Percentiles rank a stretch among this genome's conserved stretches.
These are phyloP conservation scores for Citrus reticulata DNA, from an alignment of 345 rosid genomes.

Conservation along the genomic window DNA sequence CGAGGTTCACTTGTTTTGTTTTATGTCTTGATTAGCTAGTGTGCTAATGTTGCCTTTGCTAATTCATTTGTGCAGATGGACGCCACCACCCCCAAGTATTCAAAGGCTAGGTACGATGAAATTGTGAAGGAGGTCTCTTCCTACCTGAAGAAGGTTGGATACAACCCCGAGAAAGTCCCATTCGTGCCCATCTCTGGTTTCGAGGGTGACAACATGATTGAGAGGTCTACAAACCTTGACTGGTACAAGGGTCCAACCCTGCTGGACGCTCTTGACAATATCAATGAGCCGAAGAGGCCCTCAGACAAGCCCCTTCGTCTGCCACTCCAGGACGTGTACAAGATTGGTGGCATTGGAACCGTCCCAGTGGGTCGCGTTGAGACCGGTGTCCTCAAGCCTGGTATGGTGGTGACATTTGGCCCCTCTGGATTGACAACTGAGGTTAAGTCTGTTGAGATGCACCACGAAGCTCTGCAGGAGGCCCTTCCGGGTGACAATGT, in stretches of 20 bases:
- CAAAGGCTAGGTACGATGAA: constrained; percentile 48
- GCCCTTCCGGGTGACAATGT: constrained; percentile 36
- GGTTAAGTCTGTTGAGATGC: constrained; percentile 34
- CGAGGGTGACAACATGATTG: constrained; percentile 58
- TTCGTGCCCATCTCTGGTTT: constrained; percentile 51
- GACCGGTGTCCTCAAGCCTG: constrained; percentile 29
- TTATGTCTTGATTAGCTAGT: not conserved
- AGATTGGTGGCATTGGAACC: constrained; percentile 32
- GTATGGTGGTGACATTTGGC: constrained; percentile 27
- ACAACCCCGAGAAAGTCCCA: constrained; percentile 50
- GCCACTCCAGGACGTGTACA: constrained; percentile 29
- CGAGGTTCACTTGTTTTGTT: not conserved
- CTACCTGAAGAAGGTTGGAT: constrained; percentile 47
- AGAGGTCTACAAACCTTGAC: constrained; percentile 46
- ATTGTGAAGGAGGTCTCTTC: constrained; percentile 49
- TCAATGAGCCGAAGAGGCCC: constrained; percentile 38
- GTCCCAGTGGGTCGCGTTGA: constrained; percentile 34
- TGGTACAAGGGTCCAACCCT: constrained; percentile 51
- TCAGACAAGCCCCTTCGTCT: constrained; percentile 29
- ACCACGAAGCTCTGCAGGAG: constrained; percentile 34
- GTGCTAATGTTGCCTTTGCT: not conserved
- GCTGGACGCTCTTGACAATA: constrained; percentile 42
- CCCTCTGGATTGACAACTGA: constrained; percentile 32
- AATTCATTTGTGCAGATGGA: constrained; percentile 31
- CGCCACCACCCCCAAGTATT: constrained; percentile 52